Evolutionary conservation across 495 filamentous ascomycete genomes (phyloP).

Genomic region (Symbiotaphrina buchneri): DNA sequence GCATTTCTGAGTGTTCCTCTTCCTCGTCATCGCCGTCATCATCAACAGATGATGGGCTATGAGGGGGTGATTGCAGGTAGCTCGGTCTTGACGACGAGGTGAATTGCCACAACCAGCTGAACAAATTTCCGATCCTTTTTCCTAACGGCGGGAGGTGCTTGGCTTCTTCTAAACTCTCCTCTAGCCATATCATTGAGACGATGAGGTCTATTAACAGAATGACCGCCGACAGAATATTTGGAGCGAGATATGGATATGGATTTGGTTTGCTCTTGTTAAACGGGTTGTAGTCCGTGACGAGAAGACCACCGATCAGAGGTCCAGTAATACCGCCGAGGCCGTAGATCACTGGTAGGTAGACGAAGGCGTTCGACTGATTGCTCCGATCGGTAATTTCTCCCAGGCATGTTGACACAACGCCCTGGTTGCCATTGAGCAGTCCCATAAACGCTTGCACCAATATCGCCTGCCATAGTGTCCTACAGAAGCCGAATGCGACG

Average conservation of each 20-base stretch:
- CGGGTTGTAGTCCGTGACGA: conserved; percentile 37
- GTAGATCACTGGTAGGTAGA: conserved; percentile 82
- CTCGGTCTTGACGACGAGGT: conserved; percentile 34
- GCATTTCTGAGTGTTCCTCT: conserved; percentile 14
- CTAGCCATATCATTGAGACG: conserved; percentile 50
- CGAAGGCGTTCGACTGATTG: conserved; percentile 82
- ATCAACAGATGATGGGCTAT: not conserved
- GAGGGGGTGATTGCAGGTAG: conserved; percentile 22
- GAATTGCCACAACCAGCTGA: conserved; percentile 56
- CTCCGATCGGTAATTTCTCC: conserved; percentile 89
- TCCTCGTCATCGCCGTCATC: conserved; percentile 15
- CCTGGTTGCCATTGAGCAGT: conserved; percentile 75
- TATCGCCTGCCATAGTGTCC: conserved; percentile 59
- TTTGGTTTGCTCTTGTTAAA: conserved; percentile 25
- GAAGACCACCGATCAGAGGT: conserved; percentile 66
- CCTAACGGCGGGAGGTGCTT: conserved; percentile 37
- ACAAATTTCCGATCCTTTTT: conserved; percentile 30
- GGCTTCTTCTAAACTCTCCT: conserved; percentile 69
- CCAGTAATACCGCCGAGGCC: conserved; percentile 84
- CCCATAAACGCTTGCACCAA: conserved; percentile 78
- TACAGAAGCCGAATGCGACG: conserved; percentile 70
- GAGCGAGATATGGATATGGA: conserved; percentile 62
- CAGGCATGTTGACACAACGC: conserved; percentile 73
- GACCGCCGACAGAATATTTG: conserved; percentile 53
- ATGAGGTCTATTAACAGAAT: conserved; percentile 54